Evolutionary conservation across 805 yeast genomes (phyloP), one percentile per base, ranked within the genome.

Genomic region (Sungouiella thailandica): DNA sequence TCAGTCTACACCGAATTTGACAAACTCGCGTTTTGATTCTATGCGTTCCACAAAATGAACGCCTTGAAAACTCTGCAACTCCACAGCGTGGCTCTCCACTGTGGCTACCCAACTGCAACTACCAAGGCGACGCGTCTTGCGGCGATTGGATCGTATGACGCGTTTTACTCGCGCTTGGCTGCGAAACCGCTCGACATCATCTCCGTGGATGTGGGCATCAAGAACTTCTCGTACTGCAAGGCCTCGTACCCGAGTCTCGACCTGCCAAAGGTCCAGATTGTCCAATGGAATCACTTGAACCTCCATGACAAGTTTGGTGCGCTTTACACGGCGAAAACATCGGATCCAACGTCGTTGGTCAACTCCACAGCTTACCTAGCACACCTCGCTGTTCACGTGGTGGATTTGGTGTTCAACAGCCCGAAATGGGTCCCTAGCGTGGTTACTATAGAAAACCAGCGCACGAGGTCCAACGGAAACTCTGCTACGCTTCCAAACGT

Each of bases 191-290:
- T 40, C 25, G 39, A 35, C 18, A 26, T 54, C 8, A 34, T 62
- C 3, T 50, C 68, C 16, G 50, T 66, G 7, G 72, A 66, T 38
- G 55, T 66, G 9, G 72, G 72, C 5, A 40, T 65, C 35, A 64
- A 63, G 46, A 65, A 66, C 49, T 63, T 66, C 39, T 55, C 68
- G 7, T 63, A 56, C 28, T 64, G 70, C 44, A 48, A 54, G n/a
- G 35, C 25, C 17, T 39, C 37, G 12, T 43, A 37, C 37, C 6
- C 6, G 17, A 2, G 16, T 12, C 14, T 12, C 12, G 14, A 19
- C 7, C 7, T 17, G 7, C 15, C 15, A 2, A 7, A n/a, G 5
- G 27, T 16, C 9, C 18, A 29, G 6, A 24, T 42, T 8, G 15
- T 28, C 19, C 38, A 35, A 13, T 60, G 66, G 66, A 39, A 41